Evolutionary conservation across 2,329 filamentous ascomycete genomes (phyloP).

Genomic region (Beauveria sp.): DNA sequence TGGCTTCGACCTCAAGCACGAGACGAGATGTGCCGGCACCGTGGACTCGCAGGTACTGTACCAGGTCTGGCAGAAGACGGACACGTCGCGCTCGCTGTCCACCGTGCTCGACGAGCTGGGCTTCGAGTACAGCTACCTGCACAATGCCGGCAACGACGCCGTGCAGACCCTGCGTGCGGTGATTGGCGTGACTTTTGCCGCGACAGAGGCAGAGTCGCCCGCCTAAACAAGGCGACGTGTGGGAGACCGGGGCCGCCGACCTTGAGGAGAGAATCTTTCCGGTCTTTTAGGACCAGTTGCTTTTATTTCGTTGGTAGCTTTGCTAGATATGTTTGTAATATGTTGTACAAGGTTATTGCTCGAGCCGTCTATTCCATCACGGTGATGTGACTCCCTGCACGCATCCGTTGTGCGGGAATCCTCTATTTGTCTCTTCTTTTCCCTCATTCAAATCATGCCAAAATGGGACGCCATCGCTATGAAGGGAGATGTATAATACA

Average conservation of each 20-base stretch:
- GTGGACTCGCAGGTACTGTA: conserved; percentile 70
- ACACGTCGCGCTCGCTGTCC: conserved; percentile 48
- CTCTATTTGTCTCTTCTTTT: background rate
- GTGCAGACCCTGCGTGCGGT: conserved; percentile 70
- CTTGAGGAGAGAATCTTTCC: conserved; percentile 7
- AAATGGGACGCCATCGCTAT: conserved; percentile 39
- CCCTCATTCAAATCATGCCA: conserved; percentile 23
- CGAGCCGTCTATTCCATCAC: background rate
- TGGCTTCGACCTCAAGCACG: conserved; percentile 51
- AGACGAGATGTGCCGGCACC: conserved; percentile 49
- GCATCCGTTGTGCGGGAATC: background rate
- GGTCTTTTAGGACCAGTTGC: background rate
- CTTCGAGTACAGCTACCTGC: conserved; percentile 57
- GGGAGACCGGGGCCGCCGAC: background rate
- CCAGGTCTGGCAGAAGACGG: conserved; percentile 49
- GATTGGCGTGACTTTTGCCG: conserved; percentile 37
- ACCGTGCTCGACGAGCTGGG: conserved; percentile 56
- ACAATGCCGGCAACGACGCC: conserved; percentile 85
- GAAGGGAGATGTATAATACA: conserved; percentile 32
- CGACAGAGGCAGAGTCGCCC: conserved; percentile 16
- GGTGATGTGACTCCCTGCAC: background rate
- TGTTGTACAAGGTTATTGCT: background rate
- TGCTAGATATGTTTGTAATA: background rate
- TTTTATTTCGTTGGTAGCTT: conserved; percentile 1
- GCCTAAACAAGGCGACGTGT: background rate